These are phyloP conservation scores for Hypoxylon perforatum DNA, from an alignment of 495 filamentous ascomycete genomes.

Conservation along the genomic window DNA sequence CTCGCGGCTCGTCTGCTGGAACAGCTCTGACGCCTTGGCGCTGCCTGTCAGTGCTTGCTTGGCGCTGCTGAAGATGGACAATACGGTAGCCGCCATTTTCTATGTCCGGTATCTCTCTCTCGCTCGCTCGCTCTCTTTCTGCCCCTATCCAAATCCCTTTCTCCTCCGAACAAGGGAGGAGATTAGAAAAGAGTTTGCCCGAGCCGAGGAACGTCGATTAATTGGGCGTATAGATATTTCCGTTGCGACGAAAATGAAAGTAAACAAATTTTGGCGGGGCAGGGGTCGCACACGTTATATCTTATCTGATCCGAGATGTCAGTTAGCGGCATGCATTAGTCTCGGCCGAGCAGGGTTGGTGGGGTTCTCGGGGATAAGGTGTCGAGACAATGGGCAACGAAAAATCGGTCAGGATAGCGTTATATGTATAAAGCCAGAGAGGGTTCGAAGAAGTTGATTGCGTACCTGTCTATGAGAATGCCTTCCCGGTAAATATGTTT, in stretches of 20 bases:
- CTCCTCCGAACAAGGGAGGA: no score
- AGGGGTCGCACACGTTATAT: conserved; percentile 6
- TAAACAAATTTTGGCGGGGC: conserved; percentile 8
- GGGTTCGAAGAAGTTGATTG: background rate
- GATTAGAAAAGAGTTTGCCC: no score
- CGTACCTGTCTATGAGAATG: background rate
- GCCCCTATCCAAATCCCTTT: background rate
- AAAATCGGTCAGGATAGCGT: background rate
- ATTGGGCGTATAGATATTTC: background rate
- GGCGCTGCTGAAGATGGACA: conserved; percentile 57
- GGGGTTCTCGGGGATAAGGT: conserved; percentile 3
- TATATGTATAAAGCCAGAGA: background rate
- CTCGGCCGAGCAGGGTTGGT: conserved; percentile 21
- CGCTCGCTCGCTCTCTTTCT: conserved; percentile 1
- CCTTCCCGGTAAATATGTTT: background rate
- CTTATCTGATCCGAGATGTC: conserved; percentile 35
- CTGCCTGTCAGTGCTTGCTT: conserved; percentile 67
- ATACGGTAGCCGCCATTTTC: conserved; percentile 45
- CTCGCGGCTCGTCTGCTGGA: conserved; percentile 72
- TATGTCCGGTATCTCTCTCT: conserved; percentile 4
- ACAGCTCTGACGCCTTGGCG: conserved; percentile 69
- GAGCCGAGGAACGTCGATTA: conserved; percentile 1
- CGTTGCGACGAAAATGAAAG: background rate
- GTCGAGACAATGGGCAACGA: background rate
- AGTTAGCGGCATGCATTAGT: conserved; percentile 1